A percentile compares a stretch with the other conserved stretches of the same genome.
These are phyloP conservation scores for Madurella fahalii DNA, from an alignment of 2,329 filamentous ascomycete genomes.

Conservation along the genomic window DNA sequence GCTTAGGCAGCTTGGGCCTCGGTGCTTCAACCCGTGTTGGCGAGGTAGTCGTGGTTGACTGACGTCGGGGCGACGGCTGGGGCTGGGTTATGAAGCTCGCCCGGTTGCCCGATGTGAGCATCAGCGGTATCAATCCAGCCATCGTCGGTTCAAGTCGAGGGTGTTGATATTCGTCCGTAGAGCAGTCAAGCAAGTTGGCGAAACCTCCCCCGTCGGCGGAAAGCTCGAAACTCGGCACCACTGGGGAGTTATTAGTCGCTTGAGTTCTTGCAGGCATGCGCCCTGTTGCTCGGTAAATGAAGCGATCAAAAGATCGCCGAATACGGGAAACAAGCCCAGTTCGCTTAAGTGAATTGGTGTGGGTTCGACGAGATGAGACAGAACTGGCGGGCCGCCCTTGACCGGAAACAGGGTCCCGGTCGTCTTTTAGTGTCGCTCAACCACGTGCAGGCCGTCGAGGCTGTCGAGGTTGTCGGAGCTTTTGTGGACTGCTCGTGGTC, in stretches of 20 bases:
- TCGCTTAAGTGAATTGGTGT: conserved; percentile 18
- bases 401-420: conserved; percentile 5
- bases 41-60: conserved; percentile 14
- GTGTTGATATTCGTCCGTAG: background rate
- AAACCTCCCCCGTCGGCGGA: background rate
- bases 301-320: conserved; percentile 13
- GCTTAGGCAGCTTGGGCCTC: conserved; percentile 23
- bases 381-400: background rate
- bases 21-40: conserved; percentile 10
- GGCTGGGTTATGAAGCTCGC: conserved; percentile 16
- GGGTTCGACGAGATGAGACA: conserved; percentile 18
- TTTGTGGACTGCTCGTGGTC: conserved; percentile 17
- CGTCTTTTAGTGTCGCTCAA: background rate
- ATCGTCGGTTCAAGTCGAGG: conserved; percentile 18
- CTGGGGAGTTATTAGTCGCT: conserved; percentile 1
- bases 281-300: conserved; percentile 20
- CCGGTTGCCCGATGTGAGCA: conserved; percentile 26
- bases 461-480: too few relatives aligned
- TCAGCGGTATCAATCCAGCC: conserved; percentile 28
- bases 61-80: conserved; percentile 5
- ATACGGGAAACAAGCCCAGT: conserved; percentile 15
- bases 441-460: conserved; percentile 5
- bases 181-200: background rate
- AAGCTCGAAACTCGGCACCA: conserved; percentile 7
- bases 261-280: conserved; percentile 14